Base-by-base conservation (phyloP, 2,329 filamentous ascomycete genomes). In the Nakataea oryzae region DNA sequence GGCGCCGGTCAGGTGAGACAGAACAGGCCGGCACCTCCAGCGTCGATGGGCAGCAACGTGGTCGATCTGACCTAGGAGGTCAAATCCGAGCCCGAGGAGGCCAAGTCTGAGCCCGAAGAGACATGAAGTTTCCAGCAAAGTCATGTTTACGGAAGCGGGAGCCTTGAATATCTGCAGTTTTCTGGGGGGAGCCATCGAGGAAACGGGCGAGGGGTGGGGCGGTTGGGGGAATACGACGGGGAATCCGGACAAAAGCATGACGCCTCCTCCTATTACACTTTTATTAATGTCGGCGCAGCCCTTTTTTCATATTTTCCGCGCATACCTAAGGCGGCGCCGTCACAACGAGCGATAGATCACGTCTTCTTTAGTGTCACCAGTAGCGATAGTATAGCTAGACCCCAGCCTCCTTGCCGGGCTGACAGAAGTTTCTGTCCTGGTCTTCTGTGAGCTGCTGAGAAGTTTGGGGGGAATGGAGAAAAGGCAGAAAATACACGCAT, bases 1-100 rank as follows among this genome's bases (percentile, higher is more conserved):
- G 58, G 32, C 47, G 21, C 41, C n/a, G 58, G 58, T 12, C 58
- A 60, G 27, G 54, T 60, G 58, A 41, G 58, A 50, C 58, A 60
- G 58, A 60, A 54, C 41, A 50, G 41, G 58, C 58, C 47, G 41
- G 58, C 30, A 24, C 58, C 58, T 24, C 58, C 54, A 21, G 58
- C 58, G 27, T n/a, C 58, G 8, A 60, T 32, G 58, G 58, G 58
- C 9, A 54, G 24, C 17, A 41, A 41, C 26, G 58, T 60, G 34
- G 58, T 60, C 14, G 58, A 60, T 9, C 30, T 60, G 41, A 60
- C 58, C 41, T 60, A 60, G 34, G 3, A 21, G 26, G n/a, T 28
- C 30, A 9, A 50, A 9, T 1, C 21, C n/a, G n/a, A n/a, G n/a
- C n/a, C n/a, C n/a, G n/a, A n/a, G n/a, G n/a, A n/a, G n/a, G n/a